Conservation (phyloP, 208 protist genomes). For the Balamuthia mandrillaris region DNA sequence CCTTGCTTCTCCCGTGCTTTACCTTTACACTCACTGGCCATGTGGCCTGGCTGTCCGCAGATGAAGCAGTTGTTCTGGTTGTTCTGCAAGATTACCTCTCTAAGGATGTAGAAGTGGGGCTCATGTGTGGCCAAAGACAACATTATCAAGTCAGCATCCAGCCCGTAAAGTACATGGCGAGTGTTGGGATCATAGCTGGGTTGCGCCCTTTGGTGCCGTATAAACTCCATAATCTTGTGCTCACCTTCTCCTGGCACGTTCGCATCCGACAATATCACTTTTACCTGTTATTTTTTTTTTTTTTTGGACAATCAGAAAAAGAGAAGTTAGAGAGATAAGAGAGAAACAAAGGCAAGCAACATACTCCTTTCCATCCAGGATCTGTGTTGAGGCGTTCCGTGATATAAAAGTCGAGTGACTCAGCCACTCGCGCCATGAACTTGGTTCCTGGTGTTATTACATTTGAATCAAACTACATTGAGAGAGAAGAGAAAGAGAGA, state of each 20-base stretch:
- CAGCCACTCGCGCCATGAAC: slow-evolving; percentile 95
- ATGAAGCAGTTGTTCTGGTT: slow-evolving; percentile 33
- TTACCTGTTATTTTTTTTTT: slow-evolving; percentile 45
- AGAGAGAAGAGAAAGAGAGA: neutral
- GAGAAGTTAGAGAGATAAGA: neutral
- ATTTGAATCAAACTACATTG: slow-evolving; percentile 92
- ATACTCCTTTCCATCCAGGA: slow-evolving; percentile 76
- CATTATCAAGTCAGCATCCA: slow-evolving; percentile 99
- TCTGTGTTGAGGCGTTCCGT: slow-evolving; percentile 89
- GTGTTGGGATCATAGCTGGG: slow-evolving; percentile 92
- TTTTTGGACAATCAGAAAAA: neutral
- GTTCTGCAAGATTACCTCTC: slow-evolving; percentile 80
- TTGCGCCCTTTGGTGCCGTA: slow-evolving; percentile 69
- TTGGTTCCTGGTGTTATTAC: slow-evolving; percentile 98
- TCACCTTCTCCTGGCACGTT: slow-evolving; percentile 95
- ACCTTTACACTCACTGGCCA: neutral
- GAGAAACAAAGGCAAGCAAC: neutral
- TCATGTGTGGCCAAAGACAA: slow-evolving; percentile 97
- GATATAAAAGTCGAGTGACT: slow-evolving; percentile 89
- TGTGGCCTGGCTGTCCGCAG: slow-evolving; percentile 7
- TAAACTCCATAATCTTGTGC: slow-evolving; percentile 83
- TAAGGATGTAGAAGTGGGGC: slow-evolving; percentile 92
- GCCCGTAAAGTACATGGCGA: slow-evolving; percentile 96
- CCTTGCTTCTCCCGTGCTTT: neutral
- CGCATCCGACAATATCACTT: slow-evolving; percentile 93